Percentiles rank a stretch among this genome's conserved stretches.
phyloP scores from a whole-genome alignment of 257 asterid species.

The Pogostemon cablin region DNA sequence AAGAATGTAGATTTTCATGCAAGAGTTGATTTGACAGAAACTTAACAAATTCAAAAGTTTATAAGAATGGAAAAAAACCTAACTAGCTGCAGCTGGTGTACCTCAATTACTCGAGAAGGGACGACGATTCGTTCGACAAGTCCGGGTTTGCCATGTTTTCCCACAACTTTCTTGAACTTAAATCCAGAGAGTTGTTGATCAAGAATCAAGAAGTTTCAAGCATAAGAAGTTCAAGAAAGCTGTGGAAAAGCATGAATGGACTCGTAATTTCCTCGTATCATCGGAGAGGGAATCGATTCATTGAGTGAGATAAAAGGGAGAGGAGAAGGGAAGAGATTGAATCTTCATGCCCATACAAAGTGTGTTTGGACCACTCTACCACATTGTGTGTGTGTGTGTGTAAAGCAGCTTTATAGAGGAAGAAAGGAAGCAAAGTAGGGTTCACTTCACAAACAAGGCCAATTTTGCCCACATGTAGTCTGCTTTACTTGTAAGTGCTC shows the following conservation, averaged over 20 bases:
- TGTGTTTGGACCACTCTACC: conserved; percentile 39
- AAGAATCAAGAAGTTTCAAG: conserved; percentile 15
- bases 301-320: not conserved
- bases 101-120: too few species aligned
- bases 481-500: conserved; percentile 50
- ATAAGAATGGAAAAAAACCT: not conserved
- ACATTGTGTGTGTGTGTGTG: conserved; percentile 28
- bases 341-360: conserved; percentile 34
- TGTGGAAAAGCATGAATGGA: conserved; percentile 85
- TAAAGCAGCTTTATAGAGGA: conserved; percentile 39
- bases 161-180: conserved; percentile 55
- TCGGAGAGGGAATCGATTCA: not conserved
- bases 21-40: not conserved
- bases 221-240: conserved; percentile 84
- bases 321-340: conserved; percentile 20
- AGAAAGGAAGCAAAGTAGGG: conserved; percentile 44
- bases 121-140: not conserved
- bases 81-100: not conserved
- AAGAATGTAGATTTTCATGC: conserved; percentile 1
- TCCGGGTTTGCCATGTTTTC: conserved; percentile 43
- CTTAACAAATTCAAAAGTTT: not conserved
- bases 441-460: conserved; percentile 43
- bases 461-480: conserved; percentile 47
- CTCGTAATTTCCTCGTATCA: conserved; percentile 28
- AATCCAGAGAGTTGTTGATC: conserved; percentile 10